Percentiles rank a stretch among this genome's conserved stretches.
phyloP scores from a whole-genome alignment of 2,329 filamentous ascomycete species.

The Chrysosporium keratinophilum region DNA sequence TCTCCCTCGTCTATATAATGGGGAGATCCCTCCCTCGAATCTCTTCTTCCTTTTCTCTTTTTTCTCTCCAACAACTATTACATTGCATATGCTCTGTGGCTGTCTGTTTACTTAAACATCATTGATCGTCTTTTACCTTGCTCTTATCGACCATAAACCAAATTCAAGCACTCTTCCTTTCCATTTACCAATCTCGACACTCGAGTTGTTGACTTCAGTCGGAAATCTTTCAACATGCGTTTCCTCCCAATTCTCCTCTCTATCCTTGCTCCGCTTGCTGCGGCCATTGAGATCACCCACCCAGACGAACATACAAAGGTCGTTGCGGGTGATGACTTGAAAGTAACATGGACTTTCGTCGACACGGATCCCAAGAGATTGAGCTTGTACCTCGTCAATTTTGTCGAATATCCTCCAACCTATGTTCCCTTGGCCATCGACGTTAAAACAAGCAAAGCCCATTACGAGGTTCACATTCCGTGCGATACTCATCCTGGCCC shows the following conservation, averaged over 20 bases:
- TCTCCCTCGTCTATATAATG: constrained; percentile 1
- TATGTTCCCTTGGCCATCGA: constrained; percentile 31
- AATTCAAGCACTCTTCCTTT: neutral
- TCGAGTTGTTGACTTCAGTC: neutral
- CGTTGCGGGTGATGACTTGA: constrained; percentile 27
- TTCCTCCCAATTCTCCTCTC: constrained; percentile 14
- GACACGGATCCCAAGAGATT: constrained; percentile 34
- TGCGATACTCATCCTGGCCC: constrained; percentile 29
- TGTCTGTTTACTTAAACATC: neutral
- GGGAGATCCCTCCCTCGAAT: neutral
- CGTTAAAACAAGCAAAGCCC: constrained; percentile 27
- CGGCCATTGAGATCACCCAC: constrained; percentile 21
- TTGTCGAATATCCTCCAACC: constrained; percentile 37
- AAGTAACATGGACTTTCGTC: constrained; percentile 32
- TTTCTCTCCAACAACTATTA: constrained; percentile 6
- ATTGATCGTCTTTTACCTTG: neutral
- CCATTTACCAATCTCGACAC: neutral
- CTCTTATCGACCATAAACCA: neutral
- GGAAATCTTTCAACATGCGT: constrained; percentile 8
- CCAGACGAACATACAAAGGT: constrained; percentile 32
- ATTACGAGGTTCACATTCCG: constrained; percentile 30
- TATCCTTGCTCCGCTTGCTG: constrained; percentile 16
- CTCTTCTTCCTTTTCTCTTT: neutral
- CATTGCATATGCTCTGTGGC: neutral
- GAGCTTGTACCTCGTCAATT: constrained; percentile 39